Evolutionary conservation across 202 grass and related monocot species (phyloP).

Genomic region (Musa balbisiana): DNA sequence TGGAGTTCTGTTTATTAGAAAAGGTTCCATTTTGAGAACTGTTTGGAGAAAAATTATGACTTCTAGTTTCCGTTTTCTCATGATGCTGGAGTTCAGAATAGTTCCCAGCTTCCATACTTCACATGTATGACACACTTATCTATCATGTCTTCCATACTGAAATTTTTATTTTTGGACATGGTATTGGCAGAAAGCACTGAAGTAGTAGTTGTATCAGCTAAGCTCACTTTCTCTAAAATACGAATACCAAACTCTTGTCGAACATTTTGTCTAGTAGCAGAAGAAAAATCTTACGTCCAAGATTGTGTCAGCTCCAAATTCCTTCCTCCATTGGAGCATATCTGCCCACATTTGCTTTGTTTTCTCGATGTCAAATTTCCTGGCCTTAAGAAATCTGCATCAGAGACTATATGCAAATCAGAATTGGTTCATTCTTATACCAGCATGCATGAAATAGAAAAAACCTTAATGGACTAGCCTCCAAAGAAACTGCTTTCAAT

Average conservation of each 20-base stretch:
- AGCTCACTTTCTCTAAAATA: background rate
- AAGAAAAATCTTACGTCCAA: constrained; percentile 31
- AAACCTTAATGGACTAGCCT: too few species aligned
- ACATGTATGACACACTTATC: background rate
- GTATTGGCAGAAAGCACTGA: background rate
- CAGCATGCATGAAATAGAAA: too few species aligned
- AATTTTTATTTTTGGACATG: background rate
- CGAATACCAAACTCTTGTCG: too few species aligned
- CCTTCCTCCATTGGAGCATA: constrained; percentile 94
- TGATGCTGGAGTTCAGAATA: background rate
- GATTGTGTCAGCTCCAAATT: constrained; percentile 80
- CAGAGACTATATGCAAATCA: background rate
- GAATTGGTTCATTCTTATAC: background rate
- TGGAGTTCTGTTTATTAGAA: too few species aligned
- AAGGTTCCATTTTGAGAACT: background rate
- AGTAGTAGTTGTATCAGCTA: background rate
- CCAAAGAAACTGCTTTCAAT: background rate
- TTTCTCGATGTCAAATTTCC: constrained; percentile 95
- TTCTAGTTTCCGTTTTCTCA: background rate
- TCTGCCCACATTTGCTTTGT: constrained; percentile 97
- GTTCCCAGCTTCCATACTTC: background rate
- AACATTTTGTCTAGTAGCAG: too few species aligned
- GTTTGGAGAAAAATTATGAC: background rate
- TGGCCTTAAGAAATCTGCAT: constrained; percentile 62
- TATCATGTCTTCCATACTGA: background rate